phyloP scores from a whole-genome alignment of 441 rosid species.

The Arabidopsis hybrid region DNA sequence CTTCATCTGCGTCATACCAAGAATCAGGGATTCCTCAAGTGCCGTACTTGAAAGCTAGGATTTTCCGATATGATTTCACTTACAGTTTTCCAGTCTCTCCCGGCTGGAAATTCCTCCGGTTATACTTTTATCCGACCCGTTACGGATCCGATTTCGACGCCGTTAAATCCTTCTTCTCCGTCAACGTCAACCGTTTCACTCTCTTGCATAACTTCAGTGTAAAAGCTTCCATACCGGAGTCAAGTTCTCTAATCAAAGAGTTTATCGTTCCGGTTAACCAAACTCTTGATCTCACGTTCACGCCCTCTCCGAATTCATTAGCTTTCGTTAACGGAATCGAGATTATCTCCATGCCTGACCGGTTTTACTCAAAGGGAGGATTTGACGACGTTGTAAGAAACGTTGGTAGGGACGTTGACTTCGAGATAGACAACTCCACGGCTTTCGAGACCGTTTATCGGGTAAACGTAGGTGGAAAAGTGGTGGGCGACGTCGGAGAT shows the following conservation, averaged over 20 bases:
- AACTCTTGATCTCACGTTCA: slow-evolving; percentile 38
- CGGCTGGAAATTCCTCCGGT: slow-evolving; percentile 53
- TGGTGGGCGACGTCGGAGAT: background rate
- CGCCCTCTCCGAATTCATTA: slow-evolving; percentile 41
- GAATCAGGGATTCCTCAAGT: background rate
- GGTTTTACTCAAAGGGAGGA: slow-evolving; percentile 41
- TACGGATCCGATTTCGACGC: slow-evolving; percentile 34
- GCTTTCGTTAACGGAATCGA: slow-evolving; percentile 68
- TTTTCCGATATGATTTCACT: slow-evolving; percentile 44
- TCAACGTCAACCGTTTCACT: slow-evolving; percentile 44
- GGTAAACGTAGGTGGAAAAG: slow-evolving; percentile 46
- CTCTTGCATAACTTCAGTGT: slow-evolving; percentile 52
- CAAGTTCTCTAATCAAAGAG: slow-evolving; percentile 29
- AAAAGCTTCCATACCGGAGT: background rate
- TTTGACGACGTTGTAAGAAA: background rate
- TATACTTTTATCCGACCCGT: slow-evolving; percentile 45
- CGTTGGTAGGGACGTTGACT: background rate
- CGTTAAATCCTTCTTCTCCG: slow-evolving; percentile 44
- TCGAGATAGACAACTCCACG: background rate
- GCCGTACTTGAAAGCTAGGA: slow-evolving; percentile 46
- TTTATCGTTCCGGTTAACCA: slow-evolving; percentile 41
- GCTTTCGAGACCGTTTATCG: slow-evolving; percentile 52
- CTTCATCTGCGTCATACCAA: background rate
- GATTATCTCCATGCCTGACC: slow-evolving; percentile 48
- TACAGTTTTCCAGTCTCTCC: slow-evolving; percentile 46